phyloP scores from a whole-genome alignment of 2,329 filamentous ascomycete genomes.

The Calonectria pauciramosa region DNA sequence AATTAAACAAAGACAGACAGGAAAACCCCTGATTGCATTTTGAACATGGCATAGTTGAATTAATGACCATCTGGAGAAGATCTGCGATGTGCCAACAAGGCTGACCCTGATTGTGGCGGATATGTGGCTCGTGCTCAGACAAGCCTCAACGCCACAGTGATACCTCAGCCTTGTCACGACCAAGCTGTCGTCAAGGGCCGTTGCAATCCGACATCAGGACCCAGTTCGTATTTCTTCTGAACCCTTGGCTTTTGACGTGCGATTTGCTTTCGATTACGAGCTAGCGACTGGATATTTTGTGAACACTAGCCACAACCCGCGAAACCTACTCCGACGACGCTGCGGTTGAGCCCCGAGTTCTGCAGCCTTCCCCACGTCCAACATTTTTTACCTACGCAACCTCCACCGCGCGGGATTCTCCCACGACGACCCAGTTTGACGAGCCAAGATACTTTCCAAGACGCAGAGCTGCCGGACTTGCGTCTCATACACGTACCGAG shows the following conservation, averaged over 20 bases:
- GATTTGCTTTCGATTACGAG: not conserved
- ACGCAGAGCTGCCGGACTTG: not conserved
- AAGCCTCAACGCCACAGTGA: not conserved
- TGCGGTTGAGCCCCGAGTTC: not conserved
- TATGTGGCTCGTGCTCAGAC: not conserved
- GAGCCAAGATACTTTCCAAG: not conserved
- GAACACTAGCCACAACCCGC: not conserved
- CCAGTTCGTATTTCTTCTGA: not conserved
- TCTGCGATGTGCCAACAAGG: not conserved
- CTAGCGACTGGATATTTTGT: not conserved
- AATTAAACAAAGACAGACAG: not conserved
- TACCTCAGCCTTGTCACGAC: conserved; percentile 7
- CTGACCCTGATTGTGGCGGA: not conserved
- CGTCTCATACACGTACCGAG: not conserved
- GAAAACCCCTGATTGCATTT: too few relatives aligned
- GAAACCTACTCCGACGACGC: not conserved
- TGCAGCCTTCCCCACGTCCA: conserved; percentile 3
- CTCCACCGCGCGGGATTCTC: not conserved
- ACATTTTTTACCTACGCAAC: not conserved
- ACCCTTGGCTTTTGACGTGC: not conserved
- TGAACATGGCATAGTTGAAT: not conserved
- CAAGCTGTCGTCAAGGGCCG: not conserved
- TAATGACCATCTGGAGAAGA: not conserved
- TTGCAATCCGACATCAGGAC: not conserved
- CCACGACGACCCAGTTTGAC: not conserved